Evolutionary conservation across 1,284 basidiomycete species (phyloP).

Genomic region (Takashimella tepidaria): DNA sequence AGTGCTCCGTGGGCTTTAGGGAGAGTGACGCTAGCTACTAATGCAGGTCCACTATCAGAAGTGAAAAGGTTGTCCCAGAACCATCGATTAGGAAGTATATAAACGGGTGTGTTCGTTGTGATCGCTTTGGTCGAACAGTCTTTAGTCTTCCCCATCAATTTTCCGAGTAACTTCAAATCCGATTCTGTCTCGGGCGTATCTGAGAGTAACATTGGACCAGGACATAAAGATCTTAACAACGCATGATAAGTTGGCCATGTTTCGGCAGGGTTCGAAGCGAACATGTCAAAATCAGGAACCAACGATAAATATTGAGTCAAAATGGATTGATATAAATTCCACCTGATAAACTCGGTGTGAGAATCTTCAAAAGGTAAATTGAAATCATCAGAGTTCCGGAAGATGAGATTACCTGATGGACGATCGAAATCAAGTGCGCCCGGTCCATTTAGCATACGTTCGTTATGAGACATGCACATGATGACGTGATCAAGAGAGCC

Average conservation of each 20-base stretch:
- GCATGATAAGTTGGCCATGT: constrained; percentile 27
- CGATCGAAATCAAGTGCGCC: constrained; percentile 20
- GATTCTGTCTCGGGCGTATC: constrained; percentile 24
- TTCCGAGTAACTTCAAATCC: constrained; percentile 14
- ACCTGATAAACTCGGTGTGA: constrained; percentile 26
- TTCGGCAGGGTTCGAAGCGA: constrained; percentile 18
- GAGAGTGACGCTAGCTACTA: constrained; percentile 13
- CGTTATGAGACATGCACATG: constrained; percentile 36
- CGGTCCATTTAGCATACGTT: constrained; percentile 26
- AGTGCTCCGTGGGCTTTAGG: constrained; percentile 11
- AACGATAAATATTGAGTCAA: constrained; percentile 26
- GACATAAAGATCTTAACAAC: constrained; percentile 25
- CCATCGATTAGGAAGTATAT: constrained; percentile 13
- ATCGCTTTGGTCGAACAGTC: constrained; percentile 11
- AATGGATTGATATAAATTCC: constrained; percentile 26
- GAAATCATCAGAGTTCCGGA: constrained; percentile 38
- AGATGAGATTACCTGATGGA: constrained; percentile 19
- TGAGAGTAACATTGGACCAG: constrained; percentile 32
- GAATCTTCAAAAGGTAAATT: constrained; percentile 16
- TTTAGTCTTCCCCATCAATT: constrained; percentile 10
- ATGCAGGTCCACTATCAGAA: constrained; percentile 14
- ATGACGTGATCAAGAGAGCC: constrained; percentile 23
- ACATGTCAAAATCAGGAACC: constrained; percentile 40
- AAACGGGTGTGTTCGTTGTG: constrained; percentile 7
- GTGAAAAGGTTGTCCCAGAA: constrained; percentile 20